Evolutionary conservation across 306 rosid species (phyloP).

Genomic region (Hippophae rhamnoides): DNA sequence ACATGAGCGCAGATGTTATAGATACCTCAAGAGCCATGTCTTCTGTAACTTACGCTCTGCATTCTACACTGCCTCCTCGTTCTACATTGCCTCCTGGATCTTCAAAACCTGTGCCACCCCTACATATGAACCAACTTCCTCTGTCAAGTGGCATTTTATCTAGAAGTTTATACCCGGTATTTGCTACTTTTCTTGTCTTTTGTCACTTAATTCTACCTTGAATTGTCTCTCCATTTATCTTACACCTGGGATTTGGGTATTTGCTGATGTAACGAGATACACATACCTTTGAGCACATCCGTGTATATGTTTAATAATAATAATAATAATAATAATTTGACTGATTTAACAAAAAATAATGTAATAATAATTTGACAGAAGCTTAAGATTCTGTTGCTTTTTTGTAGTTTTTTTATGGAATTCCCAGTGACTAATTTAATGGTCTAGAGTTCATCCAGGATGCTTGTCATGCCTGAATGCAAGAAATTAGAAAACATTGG

Average conservation of each 20-base stretch:
- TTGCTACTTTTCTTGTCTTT: slow-evolving; percentile 11
- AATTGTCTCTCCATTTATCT: background rate
- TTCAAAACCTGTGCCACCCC: slow-evolving; percentile 41
- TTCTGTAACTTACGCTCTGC: slow-evolving; percentile 37
- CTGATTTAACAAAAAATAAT: too few species aligned
- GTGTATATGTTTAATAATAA: too few species aligned
- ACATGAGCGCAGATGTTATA: slow-evolving; percentile 43
- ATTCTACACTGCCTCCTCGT: slow-evolving; percentile 40
- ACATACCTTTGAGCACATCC: too few species aligned
- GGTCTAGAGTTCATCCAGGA: too few species aligned
- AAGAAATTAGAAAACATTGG: too few species aligned
- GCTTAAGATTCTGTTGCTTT: too few species aligned
- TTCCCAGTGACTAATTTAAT: too few species aligned
- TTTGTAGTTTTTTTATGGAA: too few species aligned
- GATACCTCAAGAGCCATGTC: slow-evolving; percentile 48
- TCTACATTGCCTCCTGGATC: slow-evolving; percentile 48
- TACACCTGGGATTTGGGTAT: background rate
- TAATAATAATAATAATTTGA: too few species aligned
- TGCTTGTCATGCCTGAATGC: too few species aligned
- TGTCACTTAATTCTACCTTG: background rate
- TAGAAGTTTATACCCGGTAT: slow-evolving; percentile 54
- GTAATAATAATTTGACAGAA: too few species aligned
- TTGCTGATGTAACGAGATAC: too few species aligned
- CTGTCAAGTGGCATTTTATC: slow-evolving; percentile 39
- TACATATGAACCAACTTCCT: slow-evolving; percentile 48